Evolutionary conservation across 495 filamentous ascomycete genomes (phyloP).

Genomic region (Penicillium fimorum): DNA sequence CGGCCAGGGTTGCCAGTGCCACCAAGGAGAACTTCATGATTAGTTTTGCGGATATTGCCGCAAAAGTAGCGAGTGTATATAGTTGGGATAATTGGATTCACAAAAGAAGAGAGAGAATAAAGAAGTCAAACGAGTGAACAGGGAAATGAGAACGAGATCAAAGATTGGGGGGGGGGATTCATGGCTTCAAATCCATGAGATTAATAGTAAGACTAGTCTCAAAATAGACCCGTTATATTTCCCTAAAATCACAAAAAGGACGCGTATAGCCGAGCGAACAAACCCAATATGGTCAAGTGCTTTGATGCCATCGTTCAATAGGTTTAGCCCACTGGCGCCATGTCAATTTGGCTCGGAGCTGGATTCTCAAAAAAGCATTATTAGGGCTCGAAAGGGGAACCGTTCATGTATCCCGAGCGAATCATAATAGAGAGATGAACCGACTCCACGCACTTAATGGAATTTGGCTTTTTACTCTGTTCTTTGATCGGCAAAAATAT

Average conservation of each 20-base stretch:
- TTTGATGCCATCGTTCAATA: slow-evolving; percentile 1
- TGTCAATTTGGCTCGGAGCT: slow-evolving; percentile 19
- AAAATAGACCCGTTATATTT: not conserved
- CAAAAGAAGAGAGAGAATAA: slow-evolving; percentile 7
- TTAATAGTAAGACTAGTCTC: slow-evolving; percentile 14
- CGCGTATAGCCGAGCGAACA: slow-evolving; percentile 24
- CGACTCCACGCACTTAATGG: slow-evolving; percentile 15
- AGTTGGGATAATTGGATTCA: slow-evolving; percentile 2
- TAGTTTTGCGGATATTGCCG: slow-evolving; percentile 6
- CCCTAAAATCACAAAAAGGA: slow-evolving; percentile 12
- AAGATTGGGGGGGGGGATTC: slow-evolving; percentile 1
- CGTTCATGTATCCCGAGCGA: slow-evolving; percentile 16
- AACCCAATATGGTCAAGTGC: not conserved
- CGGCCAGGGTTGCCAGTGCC: slow-evolving; percentile 49
- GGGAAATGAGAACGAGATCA: slow-evolving; percentile 6
- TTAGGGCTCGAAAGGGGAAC: slow-evolving; percentile 23
- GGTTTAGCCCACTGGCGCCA: slow-evolving; percentile 7
- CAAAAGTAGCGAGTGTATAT: slow-evolving; percentile 21
- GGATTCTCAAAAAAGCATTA: slow-evolving; percentile 22
- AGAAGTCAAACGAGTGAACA: slow-evolving; percentile 20
- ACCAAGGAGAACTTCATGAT: slow-evolving; percentile 45
- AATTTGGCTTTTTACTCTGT: slow-evolving; percentile 11
- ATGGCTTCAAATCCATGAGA: slow-evolving; percentile 17
- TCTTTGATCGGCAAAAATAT: not conserved
- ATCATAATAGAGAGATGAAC: not conserved